A percentile compares a stretch with the other conserved stretches of the same genome.
These are phyloP conservation scores for Coriolopsis trogii DNA, from an alignment of 1,284 basidiomycete species.

Conservation along the genomic window DNA sequence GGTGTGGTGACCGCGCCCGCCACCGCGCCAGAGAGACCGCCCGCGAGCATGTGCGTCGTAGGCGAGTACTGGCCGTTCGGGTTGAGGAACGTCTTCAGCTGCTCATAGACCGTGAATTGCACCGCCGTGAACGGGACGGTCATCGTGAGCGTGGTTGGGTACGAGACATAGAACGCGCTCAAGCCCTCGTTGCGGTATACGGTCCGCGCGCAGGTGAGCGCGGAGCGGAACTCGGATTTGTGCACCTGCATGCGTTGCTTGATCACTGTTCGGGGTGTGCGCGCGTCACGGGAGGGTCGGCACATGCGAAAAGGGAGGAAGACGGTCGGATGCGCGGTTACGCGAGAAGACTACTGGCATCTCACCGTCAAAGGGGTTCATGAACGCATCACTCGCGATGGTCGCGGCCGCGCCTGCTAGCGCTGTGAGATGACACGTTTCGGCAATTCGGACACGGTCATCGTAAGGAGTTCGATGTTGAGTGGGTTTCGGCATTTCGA, in stretches of 20 bases:
- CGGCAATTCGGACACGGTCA: background rate
- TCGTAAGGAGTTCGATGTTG: too few relatives aligned
- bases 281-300: background rate
- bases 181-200: constrained; percentile 90
- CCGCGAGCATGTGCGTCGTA: constrained; percentile 86
- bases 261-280: constrained; percentile 67
- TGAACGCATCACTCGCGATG: constrained; percentile 94
- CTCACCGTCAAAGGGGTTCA: constrained; percentile 99
- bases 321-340: constrained; percentile 13
- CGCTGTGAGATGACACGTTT: constrained; percentile 56
- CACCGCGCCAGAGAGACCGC: constrained; percentile 91
- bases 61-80: constrained; percentile 90
- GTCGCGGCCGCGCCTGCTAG: constrained; percentile 95
- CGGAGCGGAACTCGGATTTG: constrained; percentile 87
- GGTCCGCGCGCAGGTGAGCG: constrained; percentile 79
- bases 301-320: background rate
- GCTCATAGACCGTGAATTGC: constrained; percentile 97
- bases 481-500: background rate
- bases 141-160: constrained; percentile 97
- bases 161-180: constrained; percentile 95
- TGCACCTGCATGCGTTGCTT: constrained; percentile 99
- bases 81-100: constrained; percentile 88
- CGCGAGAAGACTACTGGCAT: constrained; percentile 17
- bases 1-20: constrained; percentile 97
- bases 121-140: constrained; percentile 98